These are phyloP conservation scores for Myriosclerotinia scirpicola DNA, from an alignment of 2,329 filamentous ascomycete genomes.

Conservation along the genomic window DNA sequence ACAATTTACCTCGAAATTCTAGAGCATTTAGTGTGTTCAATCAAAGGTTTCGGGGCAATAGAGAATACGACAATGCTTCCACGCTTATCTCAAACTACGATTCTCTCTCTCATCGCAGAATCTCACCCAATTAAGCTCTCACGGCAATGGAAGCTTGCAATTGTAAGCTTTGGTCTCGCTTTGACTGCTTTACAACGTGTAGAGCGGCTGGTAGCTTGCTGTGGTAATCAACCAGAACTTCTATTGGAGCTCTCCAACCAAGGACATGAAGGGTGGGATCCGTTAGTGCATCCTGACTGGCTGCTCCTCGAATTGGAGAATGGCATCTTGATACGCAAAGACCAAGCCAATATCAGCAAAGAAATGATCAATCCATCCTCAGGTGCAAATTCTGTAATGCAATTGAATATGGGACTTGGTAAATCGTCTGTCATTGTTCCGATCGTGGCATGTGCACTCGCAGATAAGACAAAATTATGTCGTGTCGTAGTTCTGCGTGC, in stretches of 20 bases:
- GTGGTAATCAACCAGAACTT: constrained; percentile 40
- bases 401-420: constrained; percentile 71
- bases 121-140: constrained; percentile 8
- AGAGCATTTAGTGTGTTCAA: not conserved
- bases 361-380: constrained; percentile 52
- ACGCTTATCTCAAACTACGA: constrained; percentile 26
- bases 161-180: constrained; percentile 31
- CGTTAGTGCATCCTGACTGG: constrained; percentile 54
- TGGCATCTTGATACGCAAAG: constrained; percentile 58
- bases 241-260: constrained; percentile 48
- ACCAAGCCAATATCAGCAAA: constrained; percentile 50
- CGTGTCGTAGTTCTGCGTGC: constrained; percentile 62
- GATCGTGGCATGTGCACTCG: constrained; percentile 56
- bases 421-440: constrained; percentile 71
- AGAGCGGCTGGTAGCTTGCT: constrained; percentile 42
- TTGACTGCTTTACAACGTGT: constrained; percentile 28
- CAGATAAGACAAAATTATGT: constrained; percentile 52
- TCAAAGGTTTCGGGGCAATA: not conserved
- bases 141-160: constrained; percentile 25
- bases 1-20: not conserved
- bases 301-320: constrained; percentile 65
- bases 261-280: constrained; percentile 58
- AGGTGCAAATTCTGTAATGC: constrained; percentile 54
- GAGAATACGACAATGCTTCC: constrained; percentile 24
- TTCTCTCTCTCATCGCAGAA: constrained; percentile 27